Base-by-base conservation (phyloP, 2,329 filamentous ascomycete genomes). In the Leptographium wingfieldii region DNA sequence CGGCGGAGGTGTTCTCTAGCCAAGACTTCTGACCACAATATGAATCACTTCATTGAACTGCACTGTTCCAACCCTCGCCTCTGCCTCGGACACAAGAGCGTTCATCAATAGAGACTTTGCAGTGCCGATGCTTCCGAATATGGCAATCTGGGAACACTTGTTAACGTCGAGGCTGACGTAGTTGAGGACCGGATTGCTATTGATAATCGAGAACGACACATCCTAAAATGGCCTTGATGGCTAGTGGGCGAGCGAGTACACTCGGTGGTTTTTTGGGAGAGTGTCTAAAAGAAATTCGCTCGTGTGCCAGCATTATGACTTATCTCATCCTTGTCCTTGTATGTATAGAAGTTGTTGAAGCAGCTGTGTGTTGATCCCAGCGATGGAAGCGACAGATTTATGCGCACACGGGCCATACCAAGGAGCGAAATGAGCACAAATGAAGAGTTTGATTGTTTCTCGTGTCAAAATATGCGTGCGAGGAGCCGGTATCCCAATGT, bases 21-120 rank as follows among this genome's bases (percentile, higher is more conserved):
- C 75, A 79, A 0, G 76, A 70, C 0, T 65, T 67, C 58, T 79
- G 77, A 49, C 72, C 70, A 58, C 74, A 77, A 63, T 73, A 78
- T 0, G 71, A 73, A 16, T 74, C 59, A 22, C 67, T 67, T 0
- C 57, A 0, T 63, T 60, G 2, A 67, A 54, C 1, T 59, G 62
- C 14, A 74, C 59, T 0, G 55, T 58, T 0, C 71, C 73, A 2
- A 60, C 57, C 0, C 65, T 46, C 1, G 63, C 55, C 0, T 63
- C 55, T 0, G 71, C 62, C 61, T 75, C 74, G 0, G 74, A 72
- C 0, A 75, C 62, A 0, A 77, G 65, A 0, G 69, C 69, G 38
- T 73, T 69, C 10, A 76, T 61, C 0, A 77, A 61, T 0, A 69
- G 70, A 0, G 73, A 72, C 57, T 77, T 78, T 29, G 76, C 74